A percentile compares a stretch with the other conserved stretches of the same genome.
phyloP scores from a whole-genome alignment of 345 rosid genomes.

The Syzygium jambos region DNA sequence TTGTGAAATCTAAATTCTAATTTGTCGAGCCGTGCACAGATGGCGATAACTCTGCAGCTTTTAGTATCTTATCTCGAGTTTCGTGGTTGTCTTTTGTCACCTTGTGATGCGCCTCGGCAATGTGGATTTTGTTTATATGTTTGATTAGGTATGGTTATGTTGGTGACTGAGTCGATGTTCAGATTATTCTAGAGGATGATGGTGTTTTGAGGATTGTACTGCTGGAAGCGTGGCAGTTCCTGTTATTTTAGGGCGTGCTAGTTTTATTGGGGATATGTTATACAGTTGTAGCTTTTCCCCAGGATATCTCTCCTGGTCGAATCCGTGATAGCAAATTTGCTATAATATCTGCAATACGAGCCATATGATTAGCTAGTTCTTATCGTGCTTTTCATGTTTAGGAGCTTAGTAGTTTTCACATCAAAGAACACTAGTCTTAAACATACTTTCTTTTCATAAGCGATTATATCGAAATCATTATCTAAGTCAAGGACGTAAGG shows the following conservation, averaged over 20 bases:
- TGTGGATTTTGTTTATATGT: not conserved
- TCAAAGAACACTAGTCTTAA: not conserved
- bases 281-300: not conserved
- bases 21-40: not conserved
- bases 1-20: not conserved
- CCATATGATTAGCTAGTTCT: not conserved
- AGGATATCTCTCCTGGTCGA: not conserved
- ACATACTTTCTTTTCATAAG: not conserved
- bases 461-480: not conserved
- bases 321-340: not conserved
- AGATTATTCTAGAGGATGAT: not conserved
- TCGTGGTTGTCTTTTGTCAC: not conserved
- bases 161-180: not conserved
- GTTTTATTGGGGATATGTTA: not conserved
- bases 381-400: not conserved
- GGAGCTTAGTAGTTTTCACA: not conserved
- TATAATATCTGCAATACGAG: not conserved
- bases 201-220: not conserved
- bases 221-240: not conserved
- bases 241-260: not conserved
- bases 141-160: not conserved
- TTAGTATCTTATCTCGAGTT: not conserved
- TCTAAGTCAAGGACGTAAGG: not conserved
- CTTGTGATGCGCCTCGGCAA: not conserved
- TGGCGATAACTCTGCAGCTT: not conserved